Percentiles rank a stretch among this genome's conserved stretches.
Conservation (phyloP, 805 yeast genomes). For the Wickerhamomyces subpelliculosus region DNA sequence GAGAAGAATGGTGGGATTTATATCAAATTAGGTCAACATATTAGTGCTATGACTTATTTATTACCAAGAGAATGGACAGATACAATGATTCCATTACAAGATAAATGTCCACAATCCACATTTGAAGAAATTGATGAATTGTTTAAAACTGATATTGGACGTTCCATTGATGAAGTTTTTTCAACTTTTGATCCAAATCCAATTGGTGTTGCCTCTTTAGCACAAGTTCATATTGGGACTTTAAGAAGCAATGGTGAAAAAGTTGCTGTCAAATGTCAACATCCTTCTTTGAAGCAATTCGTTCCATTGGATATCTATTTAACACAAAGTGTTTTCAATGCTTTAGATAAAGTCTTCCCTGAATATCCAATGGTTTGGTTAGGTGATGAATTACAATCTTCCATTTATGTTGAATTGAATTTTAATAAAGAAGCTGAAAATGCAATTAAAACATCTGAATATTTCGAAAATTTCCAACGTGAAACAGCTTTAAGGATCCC, state of each 20-base stretch:
- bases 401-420: slow-evolving; percentile 87
- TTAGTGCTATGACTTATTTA: slow-evolving; percentile 85
- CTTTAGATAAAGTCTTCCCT: slow-evolving; percentile 78
- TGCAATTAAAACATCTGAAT: slow-evolving; percentile 60
- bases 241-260: slow-evolving; percentile 49
- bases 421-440: slow-evolving; percentile 83
- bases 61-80: slow-evolving; percentile 93
- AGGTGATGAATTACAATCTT: slow-evolving; percentile 84
- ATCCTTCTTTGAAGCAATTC: slow-evolving; percentile 78
- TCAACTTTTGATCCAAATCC: slow-evolving; percentile 62
- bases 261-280: slow-evolving; percentile 94
- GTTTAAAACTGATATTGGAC: slow-evolving; percentile 64
- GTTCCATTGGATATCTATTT: slow-evolving; percentile 85
- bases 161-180: slow-evolving; percentile 54
- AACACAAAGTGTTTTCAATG: slow-evolving; percentile 66
- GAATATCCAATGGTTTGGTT: slow-evolving; percentile 93
- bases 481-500: slow-evolving; percentile 82
- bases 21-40: slow-evolving; percentile 92
- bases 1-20: slow-evolving; percentile 87
- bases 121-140: slow-evolving; percentile 59
- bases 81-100: slow-evolving; percentile 90
- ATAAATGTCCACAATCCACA: slow-evolving; percentile 78
- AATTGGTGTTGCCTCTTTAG: slow-evolving; percentile 92
- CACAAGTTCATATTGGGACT: slow-evolving; percentile 86
- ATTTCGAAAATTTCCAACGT: slow-evolving; percentile 49